phyloP scores from a whole-genome alignment of 2,329 filamentous ascomycete species.

The Botrytis elliptica region DNA sequence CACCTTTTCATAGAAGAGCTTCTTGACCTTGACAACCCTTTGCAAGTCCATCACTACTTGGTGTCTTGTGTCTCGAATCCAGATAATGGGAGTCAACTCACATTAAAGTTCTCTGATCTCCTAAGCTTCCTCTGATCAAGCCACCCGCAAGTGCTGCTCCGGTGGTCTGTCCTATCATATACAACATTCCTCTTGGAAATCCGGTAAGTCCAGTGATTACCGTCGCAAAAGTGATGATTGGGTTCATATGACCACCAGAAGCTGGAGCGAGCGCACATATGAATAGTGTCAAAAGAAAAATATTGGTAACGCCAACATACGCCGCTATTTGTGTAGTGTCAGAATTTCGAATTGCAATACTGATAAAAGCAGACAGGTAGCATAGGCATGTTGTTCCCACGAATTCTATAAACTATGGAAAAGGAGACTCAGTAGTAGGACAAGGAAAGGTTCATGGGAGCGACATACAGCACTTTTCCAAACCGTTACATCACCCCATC shows the following conservation, averaged over 20 bases:
- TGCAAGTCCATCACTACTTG: not conserved
- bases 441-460: not conserved
- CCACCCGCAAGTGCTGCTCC: constrained; percentile 47
- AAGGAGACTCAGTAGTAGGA: not conserved
- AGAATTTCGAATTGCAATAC: constrained; percentile 38
- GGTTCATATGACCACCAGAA: constrained; percentile 55
- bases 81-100: constrained; percentile 25
- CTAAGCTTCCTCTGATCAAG: constrained; percentile 42
- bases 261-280: constrained; percentile 50
- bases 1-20: not conserved
- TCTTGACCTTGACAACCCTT: not conserved
- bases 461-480: constrained; percentile 27
- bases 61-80: not conserved
- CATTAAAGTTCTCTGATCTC: constrained; percentile 36
- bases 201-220: constrained; percentile 51
- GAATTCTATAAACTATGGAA: constrained; percentile 37
- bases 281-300: constrained; percentile 46
- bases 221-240: constrained; percentile 53
- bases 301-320: constrained; percentile 39
- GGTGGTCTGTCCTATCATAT: constrained; percentile 48
- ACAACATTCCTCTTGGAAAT: constrained; percentile 50
- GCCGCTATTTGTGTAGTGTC: constrained; percentile 34
- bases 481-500: constrained; percentile 26
- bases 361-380: constrained; percentile 39
- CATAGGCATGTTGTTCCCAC: constrained; percentile 37